Evolutionary conservation across 1,284 basidiomycete genomes (phyloP).

Genomic region (Stygiomarasmius scandens): DNA sequence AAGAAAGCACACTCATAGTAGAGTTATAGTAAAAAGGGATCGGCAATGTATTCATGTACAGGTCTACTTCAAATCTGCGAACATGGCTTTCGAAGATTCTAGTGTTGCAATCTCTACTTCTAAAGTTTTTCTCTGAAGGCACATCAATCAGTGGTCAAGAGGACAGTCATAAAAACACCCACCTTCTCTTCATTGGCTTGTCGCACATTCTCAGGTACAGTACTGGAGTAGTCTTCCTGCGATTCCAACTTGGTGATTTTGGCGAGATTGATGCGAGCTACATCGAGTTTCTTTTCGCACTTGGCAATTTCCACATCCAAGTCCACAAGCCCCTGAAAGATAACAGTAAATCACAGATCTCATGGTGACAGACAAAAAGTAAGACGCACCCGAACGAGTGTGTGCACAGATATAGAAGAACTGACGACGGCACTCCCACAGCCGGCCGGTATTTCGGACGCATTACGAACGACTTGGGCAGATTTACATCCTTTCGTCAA

Average conservation of each 20-base stretch:
- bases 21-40: too few species aligned
- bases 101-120: constrained; percentile 68
- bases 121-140: constrained; percentile 57
- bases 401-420: constrained; percentile 74
- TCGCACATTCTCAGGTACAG: constrained; percentile 79
- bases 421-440: constrained; percentile 87
- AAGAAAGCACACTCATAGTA: too few species aligned
- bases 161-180: constrained; percentile 20
- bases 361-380: neutral
- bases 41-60: neutral
- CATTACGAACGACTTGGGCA: constrained; percentile 59
- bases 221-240: constrained; percentile 76
- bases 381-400: constrained; percentile 77
- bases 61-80: constrained; percentile 49
- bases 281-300: constrained; percentile 83
- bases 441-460: constrained; percentile 77
- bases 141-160: constrained; percentile 9
- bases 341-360: neutral
- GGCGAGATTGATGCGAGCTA: constrained; percentile 69
- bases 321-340: constrained; percentile 79
- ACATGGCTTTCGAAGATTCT: constrained; percentile 62
- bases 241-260: constrained; percentile 79
- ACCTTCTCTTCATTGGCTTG: constrained; percentile 82
- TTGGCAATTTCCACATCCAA: constrained; percentile 84
- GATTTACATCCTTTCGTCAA: constrained; percentile 90